Conservation (phyloP, 139 green algal genomes). For the Volvox reticuliferus region DNA sequence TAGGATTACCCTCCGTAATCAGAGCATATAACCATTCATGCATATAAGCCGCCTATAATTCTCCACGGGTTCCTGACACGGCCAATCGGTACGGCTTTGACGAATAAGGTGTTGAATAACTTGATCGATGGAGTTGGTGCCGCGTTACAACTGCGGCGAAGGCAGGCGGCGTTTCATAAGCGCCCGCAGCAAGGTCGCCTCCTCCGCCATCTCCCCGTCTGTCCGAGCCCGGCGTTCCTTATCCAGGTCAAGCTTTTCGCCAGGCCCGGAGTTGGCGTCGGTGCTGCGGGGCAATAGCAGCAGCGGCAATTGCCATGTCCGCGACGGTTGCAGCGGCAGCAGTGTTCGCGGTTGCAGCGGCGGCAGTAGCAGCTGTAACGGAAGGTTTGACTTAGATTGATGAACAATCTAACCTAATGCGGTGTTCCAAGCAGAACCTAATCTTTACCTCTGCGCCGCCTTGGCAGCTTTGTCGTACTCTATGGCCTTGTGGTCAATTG, state of each 20-base stretch:
- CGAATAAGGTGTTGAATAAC: too few species aligned
- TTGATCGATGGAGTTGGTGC: too few species aligned
- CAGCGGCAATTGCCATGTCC: too few species aligned
- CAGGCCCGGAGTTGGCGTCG: background rate
- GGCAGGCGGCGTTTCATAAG: constrained; percentile 51
- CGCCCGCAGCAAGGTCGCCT: constrained; percentile 75
- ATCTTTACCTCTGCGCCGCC: background rate
- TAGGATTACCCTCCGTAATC: too few species aligned
- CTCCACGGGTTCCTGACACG: too few species aligned
- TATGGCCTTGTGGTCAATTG: constrained; percentile 48
- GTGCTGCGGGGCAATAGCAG: background rate
- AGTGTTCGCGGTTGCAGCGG: background rate
- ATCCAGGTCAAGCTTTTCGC: constrained; percentile 83
- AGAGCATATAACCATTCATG: too few species aligned
- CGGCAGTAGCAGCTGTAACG: too few species aligned
- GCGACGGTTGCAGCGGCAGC: background rate
- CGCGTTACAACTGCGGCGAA: too few species aligned
- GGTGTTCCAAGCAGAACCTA: background rate
- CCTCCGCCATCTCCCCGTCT: constrained; percentile 85
- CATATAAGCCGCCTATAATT: too few species aligned
- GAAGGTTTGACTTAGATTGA: background rate
- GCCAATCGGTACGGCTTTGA: too few species aligned
- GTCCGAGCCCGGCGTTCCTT: constrained; percentile 78
- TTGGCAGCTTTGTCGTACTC: constrained; percentile 8
- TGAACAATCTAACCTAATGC: too few species aligned